Conservation (phyloP, 1,284 basidiomycete genomes). For the Coriolopsis trogii region DNA sequence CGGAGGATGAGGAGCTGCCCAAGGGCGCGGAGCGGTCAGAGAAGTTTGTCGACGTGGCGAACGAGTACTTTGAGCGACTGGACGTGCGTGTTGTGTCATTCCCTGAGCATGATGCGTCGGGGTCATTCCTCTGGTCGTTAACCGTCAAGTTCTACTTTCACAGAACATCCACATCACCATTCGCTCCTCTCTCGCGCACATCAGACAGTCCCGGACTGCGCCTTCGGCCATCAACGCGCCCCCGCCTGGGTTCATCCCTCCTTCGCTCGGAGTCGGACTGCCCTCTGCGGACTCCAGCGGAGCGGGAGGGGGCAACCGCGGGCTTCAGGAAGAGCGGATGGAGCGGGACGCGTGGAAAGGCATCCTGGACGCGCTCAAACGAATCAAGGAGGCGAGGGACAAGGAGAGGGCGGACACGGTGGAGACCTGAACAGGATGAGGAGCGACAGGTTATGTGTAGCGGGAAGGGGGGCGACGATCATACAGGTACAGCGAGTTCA, state of each 20-base stretch:
- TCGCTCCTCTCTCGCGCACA: constrained; percentile 77
- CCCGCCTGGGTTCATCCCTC: constrained; percentile 67
- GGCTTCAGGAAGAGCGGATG: constrained; percentile 76
- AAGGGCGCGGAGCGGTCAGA: constrained; percentile 82
- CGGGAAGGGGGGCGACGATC: not conserved
- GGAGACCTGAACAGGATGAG: constrained; percentile 4
- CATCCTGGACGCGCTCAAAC: constrained; percentile 64
- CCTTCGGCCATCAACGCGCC: constrained; percentile 82
- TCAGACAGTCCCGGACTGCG: constrained; percentile 80
- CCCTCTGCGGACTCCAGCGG: constrained; percentile 42
- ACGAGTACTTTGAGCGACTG: constrained; percentile 80
- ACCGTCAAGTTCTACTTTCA: too few species aligned
- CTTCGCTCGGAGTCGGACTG: constrained; percentile 75
- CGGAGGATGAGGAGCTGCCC: constrained; percentile 60
- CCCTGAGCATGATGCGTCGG: not conserved
- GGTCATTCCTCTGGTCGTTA: not conserved
- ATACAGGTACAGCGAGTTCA: constrained; percentile 23
- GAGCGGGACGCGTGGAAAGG: constrained; percentile 79
- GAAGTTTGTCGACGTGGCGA: constrained; percentile 80
- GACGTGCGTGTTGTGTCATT: constrained; percentile 53
- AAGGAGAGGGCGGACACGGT: constrained; percentile 16
- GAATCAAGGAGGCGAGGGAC: constrained; percentile 53
- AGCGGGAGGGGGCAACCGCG: constrained; percentile 39
- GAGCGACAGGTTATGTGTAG: not conserved
- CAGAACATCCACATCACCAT: constrained; percentile 75